Base-by-base conservation (phyloP, 208 protist species). In the Wallacemonas collosoma region DNA sequence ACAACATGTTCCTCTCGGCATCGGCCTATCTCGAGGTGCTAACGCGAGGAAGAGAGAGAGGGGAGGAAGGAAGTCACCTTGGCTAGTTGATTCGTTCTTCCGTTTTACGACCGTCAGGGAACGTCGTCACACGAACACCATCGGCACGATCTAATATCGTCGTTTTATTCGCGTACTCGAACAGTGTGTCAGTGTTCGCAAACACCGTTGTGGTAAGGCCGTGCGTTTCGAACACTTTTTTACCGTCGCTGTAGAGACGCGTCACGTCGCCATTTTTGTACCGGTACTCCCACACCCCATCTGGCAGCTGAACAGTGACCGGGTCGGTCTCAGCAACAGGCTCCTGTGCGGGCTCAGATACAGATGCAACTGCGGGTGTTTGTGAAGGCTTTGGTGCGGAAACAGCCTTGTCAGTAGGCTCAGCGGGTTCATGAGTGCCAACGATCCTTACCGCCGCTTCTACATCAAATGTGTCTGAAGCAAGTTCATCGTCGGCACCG, bases 261-360 rank as follows among this genome's bases (percentile, higher is more conserved):
- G 88, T 92, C 17, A 88, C 68, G 58, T 91, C 82, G 35, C 89
- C 89, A 78, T 83, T 93, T 51, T 54, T 53, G 83, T 94, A 96
- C 12, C 68, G 58, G 60, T 93, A 96, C 65, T 93, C 84, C 89
- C 88, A 94, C 15, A 83, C 89, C 3, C 91, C 91, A 73, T 93
- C 89, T 3, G 62, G 38, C 43, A 85, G 81, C 64, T 90, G 85
- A n/a, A 78, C 71, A 35, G 74, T 75, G 9, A 71, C 63, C 4
- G 88, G 88, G 38, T 87, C 88, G 5, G 44, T 64, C 17, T 66
- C 54, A 15, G 35, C 17, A 2, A 43, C 68, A 17, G 17, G 45
- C 50, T 68, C 56, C 65, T 26, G 8, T 40, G 9, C 45, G 26
- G 26, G 26, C 60, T 61, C 39, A 41, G 53, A 39, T 56, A 53